These are phyloP conservation scores for Orbilia blumenaviensis DNA, from an alignment of 2,329 filamentous ascomycete genomes.

Conservation along the genomic window DNA sequence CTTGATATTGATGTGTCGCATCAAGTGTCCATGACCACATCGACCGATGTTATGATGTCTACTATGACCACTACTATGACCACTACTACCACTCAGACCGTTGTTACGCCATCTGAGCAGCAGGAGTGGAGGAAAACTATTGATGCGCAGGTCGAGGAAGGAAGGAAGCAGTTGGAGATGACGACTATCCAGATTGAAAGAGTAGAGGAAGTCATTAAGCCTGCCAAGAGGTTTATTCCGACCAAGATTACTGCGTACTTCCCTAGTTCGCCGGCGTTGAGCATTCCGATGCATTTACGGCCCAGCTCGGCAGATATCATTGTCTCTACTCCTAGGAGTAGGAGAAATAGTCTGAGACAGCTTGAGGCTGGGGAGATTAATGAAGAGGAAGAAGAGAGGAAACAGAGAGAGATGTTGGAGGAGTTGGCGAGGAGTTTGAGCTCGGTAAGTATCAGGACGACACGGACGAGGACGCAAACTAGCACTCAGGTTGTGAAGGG, in stretches of 20 bases:
- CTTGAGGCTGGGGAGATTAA: conserved; percentile 5
- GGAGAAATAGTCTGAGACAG: conserved; percentile 12
- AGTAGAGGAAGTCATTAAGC: conserved; percentile 51
- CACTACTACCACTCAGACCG: neutral
- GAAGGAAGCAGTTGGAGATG: conserved; percentile 43
- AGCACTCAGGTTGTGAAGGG: conserved; percentile 32
- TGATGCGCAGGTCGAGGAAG: conserved; percentile 50
- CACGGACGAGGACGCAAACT: conserved; percentile 19
- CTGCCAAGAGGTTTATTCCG: conserved; percentile 44
- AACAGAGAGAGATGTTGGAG: conserved; percentile 48
- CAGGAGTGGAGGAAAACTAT: conserved; percentile 47
- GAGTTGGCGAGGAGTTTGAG: conserved; percentile 51
- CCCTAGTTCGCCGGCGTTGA: conserved; percentile 42
- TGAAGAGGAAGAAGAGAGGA: conserved; percentile 34
- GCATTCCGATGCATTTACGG: conserved; percentile 36
- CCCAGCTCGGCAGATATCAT: conserved; percentile 16
- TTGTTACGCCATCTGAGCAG: conserved; percentile 47
- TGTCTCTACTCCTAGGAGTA: conserved; percentile 9
- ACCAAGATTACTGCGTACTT: conserved; percentile 52
- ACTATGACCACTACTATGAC: neutral
- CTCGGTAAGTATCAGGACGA: conserved; percentile 40
- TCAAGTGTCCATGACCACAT: conserved; percentile 4
- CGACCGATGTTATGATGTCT: conserved; percentile 9
- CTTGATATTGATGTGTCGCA: conserved; percentile 37
- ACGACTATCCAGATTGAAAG: conserved; percentile 35